Base-by-base conservation (phyloP, 768 basidiomycete genomes). In the Vararia minispora region DNA sequence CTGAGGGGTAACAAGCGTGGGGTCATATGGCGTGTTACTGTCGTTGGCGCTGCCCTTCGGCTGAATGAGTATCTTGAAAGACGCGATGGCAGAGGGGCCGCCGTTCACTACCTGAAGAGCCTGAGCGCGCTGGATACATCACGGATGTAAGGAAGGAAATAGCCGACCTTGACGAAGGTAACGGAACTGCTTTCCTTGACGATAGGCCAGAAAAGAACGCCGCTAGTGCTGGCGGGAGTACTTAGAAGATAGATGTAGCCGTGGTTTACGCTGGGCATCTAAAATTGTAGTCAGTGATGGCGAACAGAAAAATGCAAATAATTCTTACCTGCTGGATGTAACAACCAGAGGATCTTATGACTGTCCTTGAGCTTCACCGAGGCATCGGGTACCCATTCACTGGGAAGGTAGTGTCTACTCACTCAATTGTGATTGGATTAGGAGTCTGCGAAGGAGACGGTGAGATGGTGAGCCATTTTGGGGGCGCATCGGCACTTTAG, bases 251-350 rank as follows among this genome's bases (percentile, higher is more conserved):
- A 80, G 45, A 68, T 66, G 29, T 76, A 71, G 6, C 79, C 79
- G 28, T 69, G 59, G 52, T 79, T 75, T 13, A 65, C 44, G 39
- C 74, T 72, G 60, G 81, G 81, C 25, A 82, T 62, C 78, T 81
- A 43, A 14, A 21, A 10, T 41, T 7, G 18, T 12, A 10, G 14
- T 10, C 21, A 35, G 27, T 26, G 9, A 6, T 23, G 17, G n/a
- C n/a, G n/a, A n/a, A n/a, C n/a, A n/a, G n/a, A n/a, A n/a, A n/a
- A n/a, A n/a, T n/a, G n/a, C n/a, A n/a, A n/a, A n/a, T n/a, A n/a
- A n/a, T n/a, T n/a, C n/a, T n/a, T n/a, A 75, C 76, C 63, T 76
- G 68, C 47, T 80, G 77, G 2, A 68, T 67, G 41, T 75, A 74
- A 56, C 66, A 81, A 40, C 72, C 74, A 0, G 76, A 75, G 2